These are phyloP conservation scores for Boletus patriciae DNA, from an alignment of 768 basidiomycete species.

Conservation along the genomic window DNA sequence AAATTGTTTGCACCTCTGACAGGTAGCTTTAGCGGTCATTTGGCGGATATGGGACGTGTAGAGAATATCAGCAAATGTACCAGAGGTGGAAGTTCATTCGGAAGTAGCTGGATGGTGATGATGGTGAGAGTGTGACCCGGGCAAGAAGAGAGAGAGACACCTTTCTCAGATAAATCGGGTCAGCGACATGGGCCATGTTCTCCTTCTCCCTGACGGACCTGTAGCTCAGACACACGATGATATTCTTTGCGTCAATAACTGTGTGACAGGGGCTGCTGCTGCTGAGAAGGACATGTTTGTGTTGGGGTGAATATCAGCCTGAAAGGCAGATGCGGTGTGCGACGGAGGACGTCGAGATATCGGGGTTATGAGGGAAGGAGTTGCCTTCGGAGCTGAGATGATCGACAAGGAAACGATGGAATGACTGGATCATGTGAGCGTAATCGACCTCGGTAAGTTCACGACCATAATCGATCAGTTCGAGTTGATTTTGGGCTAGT, in stretches of 20 bases:
- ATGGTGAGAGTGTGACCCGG: not conserved
- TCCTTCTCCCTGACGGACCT: constrained; percentile 70
- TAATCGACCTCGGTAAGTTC: too few species aligned
- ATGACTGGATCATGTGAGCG: too few species aligned
- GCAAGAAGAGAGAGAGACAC: constrained; percentile 39
- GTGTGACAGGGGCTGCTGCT: constrained; percentile 75
- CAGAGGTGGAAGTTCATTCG: constrained; percentile 39
- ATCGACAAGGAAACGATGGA: too few species aligned
- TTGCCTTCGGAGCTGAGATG: too few species aligned
- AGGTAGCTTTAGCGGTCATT: constrained; percentile 79
- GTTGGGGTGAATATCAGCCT: constrained; percentile 19
- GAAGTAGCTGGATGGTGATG: constrained; percentile 28
- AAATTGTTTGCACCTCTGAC: constrained; percentile 78
- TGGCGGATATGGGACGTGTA: constrained; percentile 76
- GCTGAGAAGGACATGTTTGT: constrained; percentile 25
- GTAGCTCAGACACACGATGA: constrained; percentile 75
- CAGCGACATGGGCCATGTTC: constrained; percentile 77
- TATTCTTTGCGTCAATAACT: constrained; percentile 73
- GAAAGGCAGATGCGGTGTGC: too few species aligned
- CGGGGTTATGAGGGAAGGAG: too few species aligned
- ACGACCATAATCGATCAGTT: too few species aligned
- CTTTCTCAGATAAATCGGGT: constrained; percentile 84
- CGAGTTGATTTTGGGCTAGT: too few species aligned
- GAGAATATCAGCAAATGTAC: constrained; percentile 67
- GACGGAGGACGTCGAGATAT: too few species aligned